Conservation (phyloP, 1,139 yeast species). For the Sugiyamaella japonica region DNA sequence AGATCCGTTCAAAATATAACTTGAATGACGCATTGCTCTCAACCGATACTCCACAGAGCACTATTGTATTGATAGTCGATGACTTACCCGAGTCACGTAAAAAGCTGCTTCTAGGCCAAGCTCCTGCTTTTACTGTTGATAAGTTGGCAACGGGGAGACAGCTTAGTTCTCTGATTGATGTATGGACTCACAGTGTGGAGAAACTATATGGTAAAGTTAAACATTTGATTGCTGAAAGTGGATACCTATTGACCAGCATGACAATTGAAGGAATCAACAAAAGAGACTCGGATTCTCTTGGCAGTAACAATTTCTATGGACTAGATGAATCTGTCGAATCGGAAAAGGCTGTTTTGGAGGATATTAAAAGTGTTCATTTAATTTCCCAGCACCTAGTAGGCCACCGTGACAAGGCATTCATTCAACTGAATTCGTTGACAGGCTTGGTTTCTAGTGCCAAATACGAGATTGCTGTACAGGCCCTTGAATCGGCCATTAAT, state of each 20-base stretch:
- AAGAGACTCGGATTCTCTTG: constrained; percentile 10
- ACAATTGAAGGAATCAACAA: constrained; percentile 3
- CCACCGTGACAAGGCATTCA: constrained; percentile 21
- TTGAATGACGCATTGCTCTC: constrained; percentile 17
- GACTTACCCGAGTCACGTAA: constrained; percentile 24
- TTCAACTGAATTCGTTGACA: constrained; percentile 23
- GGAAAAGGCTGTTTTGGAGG: constrained; percentile 21
- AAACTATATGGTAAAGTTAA: constrained; percentile 25
- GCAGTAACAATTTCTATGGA: constrained; percentile 10
- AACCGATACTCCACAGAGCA: constrained; percentile 14
- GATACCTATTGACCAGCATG: constrained; percentile 10
- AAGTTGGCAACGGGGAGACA: constrained; percentile 25
- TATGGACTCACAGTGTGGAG: constrained; percentile 24
- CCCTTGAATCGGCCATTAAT: constrained; percentile 19
- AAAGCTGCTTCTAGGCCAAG: constrained; percentile 18
- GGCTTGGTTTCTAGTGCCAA: constrained; percentile 15
- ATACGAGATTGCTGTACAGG: constrained; percentile 18
- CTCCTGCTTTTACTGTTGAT: constrained; percentile 30
- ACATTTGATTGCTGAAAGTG: constrained; percentile 25
- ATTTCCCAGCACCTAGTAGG: constrained; percentile 16
- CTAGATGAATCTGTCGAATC: constrained; percentile 2
- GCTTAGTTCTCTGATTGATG: constrained; percentile 24
- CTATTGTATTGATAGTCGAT: constrained; percentile 28
- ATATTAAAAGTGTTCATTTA: constrained; percentile 17
- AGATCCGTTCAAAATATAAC: constrained; percentile 8